These are phyloP conservation scores for Claviceps arundinis DNA, from an alignment of 2,329 filamentous ascomycete species.

Conservation along the genomic window DNA sequence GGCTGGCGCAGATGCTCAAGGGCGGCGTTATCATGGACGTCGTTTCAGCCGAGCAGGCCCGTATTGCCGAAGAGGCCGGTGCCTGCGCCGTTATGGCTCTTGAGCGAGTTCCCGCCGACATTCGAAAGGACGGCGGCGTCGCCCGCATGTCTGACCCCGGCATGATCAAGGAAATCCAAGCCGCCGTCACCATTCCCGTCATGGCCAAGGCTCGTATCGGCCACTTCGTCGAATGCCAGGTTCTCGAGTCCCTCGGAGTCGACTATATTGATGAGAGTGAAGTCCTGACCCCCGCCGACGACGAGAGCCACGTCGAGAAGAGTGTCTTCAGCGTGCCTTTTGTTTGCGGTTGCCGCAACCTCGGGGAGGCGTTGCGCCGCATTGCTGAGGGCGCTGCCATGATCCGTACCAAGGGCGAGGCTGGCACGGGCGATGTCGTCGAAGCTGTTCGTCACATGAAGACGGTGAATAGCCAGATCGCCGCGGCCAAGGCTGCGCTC, in stretches of 20 bases:
- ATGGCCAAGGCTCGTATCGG: slow-evolving; percentile 99
- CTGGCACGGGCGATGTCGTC: slow-evolving; percentile 91
- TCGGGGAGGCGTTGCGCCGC: slow-evolving; percentile 82
- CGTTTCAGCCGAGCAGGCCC: slow-evolving; percentile 81
- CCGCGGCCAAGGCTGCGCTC: slow-evolving; percentile 64
- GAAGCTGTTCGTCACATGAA: slow-evolving; percentile 96
- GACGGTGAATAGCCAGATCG: slow-evolving; percentile 73
- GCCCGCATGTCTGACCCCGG: slow-evolving; percentile 91
- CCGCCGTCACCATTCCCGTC: slow-evolving; percentile 88
- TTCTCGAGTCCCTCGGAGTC: slow-evolving; percentile 85
- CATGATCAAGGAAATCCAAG: slow-evolving; percentile 94
- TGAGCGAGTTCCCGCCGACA: slow-evolving; percentile 93
- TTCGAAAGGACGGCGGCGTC: slow-evolving; percentile 81
- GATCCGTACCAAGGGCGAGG: slow-evolving; percentile 98
- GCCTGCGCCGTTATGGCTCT: slow-evolving; percentile 97
- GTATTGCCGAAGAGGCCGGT: slow-evolving; percentile 93
- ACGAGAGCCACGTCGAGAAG: slow-evolving; percentile 87
- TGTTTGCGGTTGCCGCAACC: slow-evolving; percentile 89
- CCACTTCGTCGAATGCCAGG: slow-evolving; percentile 96
- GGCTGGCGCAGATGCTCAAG: slow-evolving; percentile 95
- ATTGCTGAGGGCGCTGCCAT: slow-evolving; percentile 92
- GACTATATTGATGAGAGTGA: slow-evolving; percentile 99
- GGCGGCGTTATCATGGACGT: slow-evolving; percentile 99
- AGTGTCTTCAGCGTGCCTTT: slow-evolving; percentile 71
- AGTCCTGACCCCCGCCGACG: slow-evolving; percentile 89